Percentiles rank a stretch among this genome's conserved stretches.
Evolutionary conservation across 2,329 filamentous ascomycete species (phyloP).

Genomic region (Lecanoromycetidae sp.): DNA sequence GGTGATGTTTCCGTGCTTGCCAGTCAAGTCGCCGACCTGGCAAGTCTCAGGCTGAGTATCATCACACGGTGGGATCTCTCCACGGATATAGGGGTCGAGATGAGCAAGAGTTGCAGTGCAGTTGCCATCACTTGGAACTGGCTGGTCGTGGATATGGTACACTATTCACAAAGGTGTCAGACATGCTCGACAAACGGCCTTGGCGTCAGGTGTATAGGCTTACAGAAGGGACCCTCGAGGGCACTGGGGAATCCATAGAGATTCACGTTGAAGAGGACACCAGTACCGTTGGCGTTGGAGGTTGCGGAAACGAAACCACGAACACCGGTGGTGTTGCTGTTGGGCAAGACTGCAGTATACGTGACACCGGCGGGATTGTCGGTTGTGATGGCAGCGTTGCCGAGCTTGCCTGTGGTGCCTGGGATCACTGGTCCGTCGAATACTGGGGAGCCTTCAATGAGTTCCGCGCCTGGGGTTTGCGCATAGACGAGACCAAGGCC

Average conservation of each 20-base stretch:
- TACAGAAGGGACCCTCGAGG: slow-evolving; percentile 47
- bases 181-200: not conserved
- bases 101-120: slow-evolving; percentile 57
- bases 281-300: slow-evolving; percentile 37
- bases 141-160: slow-evolving; percentile 60
- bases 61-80: slow-evolving; percentile 52
- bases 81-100: slow-evolving; percentile 57
- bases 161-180: slow-evolving; percentile 30
- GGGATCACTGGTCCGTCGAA: slow-evolving; percentile 13
- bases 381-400: slow-evolving; percentile 40
- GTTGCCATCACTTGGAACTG: slow-evolving; percentile 55
- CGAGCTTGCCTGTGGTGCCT: slow-evolving; percentile 23
- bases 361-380: slow-evolving; percentile 45
- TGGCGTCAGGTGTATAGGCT: slow-evolving; percentile 23
- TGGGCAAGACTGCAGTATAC: slow-evolving; percentile 47
- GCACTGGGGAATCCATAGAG: slow-evolving; percentile 47
- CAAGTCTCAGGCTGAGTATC: slow-evolving; percentile 47
- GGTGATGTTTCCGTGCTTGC: slow-evolving; percentile 56
- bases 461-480: slow-evolving; percentile 11
- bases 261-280: slow-evolving; percentile 43
- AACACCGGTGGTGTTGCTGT: slow-evolving; percentile 42
- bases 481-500: slow-evolving; percentile 21
- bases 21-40: slow-evolving; percentile 64
- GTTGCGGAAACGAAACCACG: slow-evolving; percentile 41
- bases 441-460: slow-evolving; percentile 4